These are phyloP conservation scores for Phytophthora vignae DNA, from an alignment of 352 stramenopile genomes.

Conservation along the genomic window DNA sequence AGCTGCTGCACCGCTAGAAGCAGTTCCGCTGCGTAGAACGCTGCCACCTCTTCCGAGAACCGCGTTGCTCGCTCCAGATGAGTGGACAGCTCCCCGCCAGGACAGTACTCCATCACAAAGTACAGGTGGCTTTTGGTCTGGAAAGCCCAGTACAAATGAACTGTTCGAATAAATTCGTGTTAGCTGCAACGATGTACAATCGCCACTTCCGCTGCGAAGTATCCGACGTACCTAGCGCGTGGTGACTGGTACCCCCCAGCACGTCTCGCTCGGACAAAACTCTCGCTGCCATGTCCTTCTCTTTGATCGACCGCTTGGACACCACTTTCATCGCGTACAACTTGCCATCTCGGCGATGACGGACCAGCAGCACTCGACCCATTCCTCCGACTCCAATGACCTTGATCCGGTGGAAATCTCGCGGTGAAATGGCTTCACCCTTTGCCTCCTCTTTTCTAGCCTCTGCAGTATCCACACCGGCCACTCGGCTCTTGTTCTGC, in stretches of 20 bases:
- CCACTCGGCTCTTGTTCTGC: slow-evolving; percentile 58
- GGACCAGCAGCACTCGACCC: slow-evolving; percentile 84
- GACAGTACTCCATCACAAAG: slow-evolving; percentile 87
- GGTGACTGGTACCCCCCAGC: slow-evolving; percentile 73
- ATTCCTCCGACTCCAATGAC: slow-evolving; percentile 91
- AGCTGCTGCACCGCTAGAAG: slow-evolving; percentile 82
- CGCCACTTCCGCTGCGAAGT: background rate
- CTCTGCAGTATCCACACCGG: background rate
- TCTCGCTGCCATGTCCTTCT: slow-evolving; percentile 63
- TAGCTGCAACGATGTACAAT: background rate
- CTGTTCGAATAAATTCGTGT: slow-evolving; percentile 31
- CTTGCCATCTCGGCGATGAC: slow-evolving; percentile 52
- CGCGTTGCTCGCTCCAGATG: slow-evolving; percentile 55
- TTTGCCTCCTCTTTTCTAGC: background rate
- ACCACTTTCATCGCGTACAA: slow-evolving; percentile 89
- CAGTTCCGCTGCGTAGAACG: slow-evolving; percentile 81
- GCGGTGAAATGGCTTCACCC: slow-evolving; percentile 35
- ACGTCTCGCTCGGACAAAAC: slow-evolving; percentile 82
- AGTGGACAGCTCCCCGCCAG: slow-evolving; percentile 70
- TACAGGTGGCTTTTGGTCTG: slow-evolving; percentile 70
- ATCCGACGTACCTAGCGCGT: slow-evolving; percentile 43
- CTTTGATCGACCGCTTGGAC: slow-evolving; percentile 57
- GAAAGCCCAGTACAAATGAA: slow-evolving; percentile 85
- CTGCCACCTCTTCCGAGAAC: slow-evolving; percentile 63
- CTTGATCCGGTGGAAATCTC: slow-evolving; percentile 90